A percentile compares a stretch with the other conserved stretches of the same genome.
Evolutionary conservation across 2,329 filamentous ascomycete species (phyloP).

Genomic region (Penicillium sp.): DNA sequence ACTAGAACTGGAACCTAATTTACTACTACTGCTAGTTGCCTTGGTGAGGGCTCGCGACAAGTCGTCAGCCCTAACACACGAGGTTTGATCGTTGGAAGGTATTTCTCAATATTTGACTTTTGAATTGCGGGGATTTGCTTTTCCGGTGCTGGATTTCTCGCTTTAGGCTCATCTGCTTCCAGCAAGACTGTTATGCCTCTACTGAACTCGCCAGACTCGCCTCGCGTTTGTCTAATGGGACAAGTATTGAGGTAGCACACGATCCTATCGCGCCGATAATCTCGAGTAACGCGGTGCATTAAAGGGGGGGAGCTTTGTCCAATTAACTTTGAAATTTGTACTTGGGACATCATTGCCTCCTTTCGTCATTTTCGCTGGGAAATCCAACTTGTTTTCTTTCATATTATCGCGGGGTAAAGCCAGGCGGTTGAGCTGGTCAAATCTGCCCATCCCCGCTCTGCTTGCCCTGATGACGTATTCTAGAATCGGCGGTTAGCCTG

Average conservation of each 20-base stretch:
- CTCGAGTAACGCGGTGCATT: slow-evolving; percentile 3
- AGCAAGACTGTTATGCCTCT: background rate
- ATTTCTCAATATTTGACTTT: background rate
- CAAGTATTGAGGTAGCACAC: background rate
- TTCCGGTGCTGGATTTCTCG: background rate
- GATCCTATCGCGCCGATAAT: background rate
- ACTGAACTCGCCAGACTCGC: background rate
- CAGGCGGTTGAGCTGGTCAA: background rate
- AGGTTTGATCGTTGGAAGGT: background rate
- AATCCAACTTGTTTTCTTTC: background rate
- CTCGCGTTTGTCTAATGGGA: background rate
- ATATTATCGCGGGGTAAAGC: background rate
- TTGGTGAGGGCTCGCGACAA: background rate
- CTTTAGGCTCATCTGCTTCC: background rate
- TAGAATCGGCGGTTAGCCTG: background rate
- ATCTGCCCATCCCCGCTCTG: background rate
- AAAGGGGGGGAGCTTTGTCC: slow-evolving; percentile 2
- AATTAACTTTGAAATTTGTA: background rate
- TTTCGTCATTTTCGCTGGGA: background rate
- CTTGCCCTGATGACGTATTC: slow-evolving; percentile 9
- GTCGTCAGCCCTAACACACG: background rate
- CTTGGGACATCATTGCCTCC: background rate
- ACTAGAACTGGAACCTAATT: background rate
- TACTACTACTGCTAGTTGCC: background rate
- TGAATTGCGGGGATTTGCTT: background rate